phyloP scores from a whole-genome alignment of 2,329 filamentous ascomycete genomes.

The Kalmusia sp. region DNA sequence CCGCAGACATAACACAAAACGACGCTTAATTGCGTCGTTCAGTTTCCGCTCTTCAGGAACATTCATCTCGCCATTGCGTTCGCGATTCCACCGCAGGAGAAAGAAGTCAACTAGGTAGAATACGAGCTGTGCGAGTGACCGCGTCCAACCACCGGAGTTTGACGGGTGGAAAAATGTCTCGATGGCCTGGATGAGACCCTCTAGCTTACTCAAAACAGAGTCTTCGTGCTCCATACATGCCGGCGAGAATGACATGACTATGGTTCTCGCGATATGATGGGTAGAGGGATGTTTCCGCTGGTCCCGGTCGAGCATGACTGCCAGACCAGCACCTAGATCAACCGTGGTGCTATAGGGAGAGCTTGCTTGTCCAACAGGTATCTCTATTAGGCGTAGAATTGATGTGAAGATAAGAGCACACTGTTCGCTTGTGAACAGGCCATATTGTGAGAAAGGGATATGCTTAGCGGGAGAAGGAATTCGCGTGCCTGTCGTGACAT shows the following conservation, averaged over 20 bases:
- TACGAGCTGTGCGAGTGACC: conserved; percentile 85
- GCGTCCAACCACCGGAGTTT: conserved; percentile 92
- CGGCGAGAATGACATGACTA: conserved; percentile 91
- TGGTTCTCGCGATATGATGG: conserved; percentile 91
- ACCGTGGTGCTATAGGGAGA: conserved; percentile 85
- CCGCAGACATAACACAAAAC: conserved; percentile 86
- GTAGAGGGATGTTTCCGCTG: conserved; percentile 90
- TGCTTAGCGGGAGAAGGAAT: conserved; percentile 75
- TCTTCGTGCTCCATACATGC: conserved; percentile 76
- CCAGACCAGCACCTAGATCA: conserved; percentile 83
- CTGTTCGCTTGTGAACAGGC: conserved; percentile 91
- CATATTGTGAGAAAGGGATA: conserved; percentile 82
- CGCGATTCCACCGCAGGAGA: conserved; percentile 95
- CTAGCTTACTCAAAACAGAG: conserved; percentile 83
- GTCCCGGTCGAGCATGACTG: conserved; percentile 88
- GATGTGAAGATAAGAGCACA: conserved; percentile 93
- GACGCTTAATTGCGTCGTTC: conserved; percentile 79
- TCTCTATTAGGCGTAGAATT: conserved; percentile 86
- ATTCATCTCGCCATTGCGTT: conserved; percentile 90
- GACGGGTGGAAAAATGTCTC: conserved; percentile 99
- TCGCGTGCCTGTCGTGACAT: conserved; percentile 88
- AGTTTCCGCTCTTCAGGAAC: conserved; percentile 81
- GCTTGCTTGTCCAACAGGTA: conserved; percentile 93
- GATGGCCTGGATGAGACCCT: conserved; percentile 90
- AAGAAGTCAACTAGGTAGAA: conserved; percentile 96